Conservation (phyloP, 192 early-diverging fungal species). For the Podochytrium sp. region DNA sequence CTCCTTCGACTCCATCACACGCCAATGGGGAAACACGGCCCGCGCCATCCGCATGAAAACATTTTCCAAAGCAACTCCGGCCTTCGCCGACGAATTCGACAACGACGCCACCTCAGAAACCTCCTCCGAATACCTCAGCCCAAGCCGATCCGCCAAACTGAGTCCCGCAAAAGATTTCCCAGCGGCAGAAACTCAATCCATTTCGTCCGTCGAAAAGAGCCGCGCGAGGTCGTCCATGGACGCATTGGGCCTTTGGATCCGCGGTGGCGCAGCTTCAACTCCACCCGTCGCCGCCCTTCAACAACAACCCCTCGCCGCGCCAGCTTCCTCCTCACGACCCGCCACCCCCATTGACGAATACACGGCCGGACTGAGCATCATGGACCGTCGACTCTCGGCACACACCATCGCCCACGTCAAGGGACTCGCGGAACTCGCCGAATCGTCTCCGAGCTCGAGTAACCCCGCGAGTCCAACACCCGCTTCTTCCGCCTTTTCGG, state of each 20-base stretch:
- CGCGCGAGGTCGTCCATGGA: background rate
- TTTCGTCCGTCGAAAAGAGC: background rate
- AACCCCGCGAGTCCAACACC: background rate
- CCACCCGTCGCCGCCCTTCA: background rate
- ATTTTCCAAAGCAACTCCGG: slow-evolving; percentile 12
- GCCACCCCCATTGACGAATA: background rate
- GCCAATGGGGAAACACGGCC: slow-evolving; percentile 34
- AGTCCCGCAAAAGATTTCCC: slow-evolving; percentile 9
- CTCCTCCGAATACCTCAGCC: slow-evolving; percentile 6
- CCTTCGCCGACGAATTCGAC: background rate
- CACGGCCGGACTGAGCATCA: background rate
- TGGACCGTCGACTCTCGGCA: slow-evolving; percentile 24
- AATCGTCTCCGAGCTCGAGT: background rate
- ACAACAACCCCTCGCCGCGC: background rate
- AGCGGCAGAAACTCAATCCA: no score
- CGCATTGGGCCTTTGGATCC: slow-evolving; percentile 13
- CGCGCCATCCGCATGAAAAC: slow-evolving; percentile 32
- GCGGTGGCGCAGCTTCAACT: background rate
- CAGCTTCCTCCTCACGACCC: background rate
- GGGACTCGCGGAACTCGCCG: slow-evolving; percentile 32
- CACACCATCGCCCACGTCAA: background rate
- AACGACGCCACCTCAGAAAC: background rate
- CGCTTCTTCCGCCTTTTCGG: background rate
- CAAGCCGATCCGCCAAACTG: background rate
- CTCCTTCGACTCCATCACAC: slow-evolving; percentile 33